Base-by-base conservation (phyloP, 192 early-diverging fungal genomes). In the Pecoramyces ruminantium region DNA sequence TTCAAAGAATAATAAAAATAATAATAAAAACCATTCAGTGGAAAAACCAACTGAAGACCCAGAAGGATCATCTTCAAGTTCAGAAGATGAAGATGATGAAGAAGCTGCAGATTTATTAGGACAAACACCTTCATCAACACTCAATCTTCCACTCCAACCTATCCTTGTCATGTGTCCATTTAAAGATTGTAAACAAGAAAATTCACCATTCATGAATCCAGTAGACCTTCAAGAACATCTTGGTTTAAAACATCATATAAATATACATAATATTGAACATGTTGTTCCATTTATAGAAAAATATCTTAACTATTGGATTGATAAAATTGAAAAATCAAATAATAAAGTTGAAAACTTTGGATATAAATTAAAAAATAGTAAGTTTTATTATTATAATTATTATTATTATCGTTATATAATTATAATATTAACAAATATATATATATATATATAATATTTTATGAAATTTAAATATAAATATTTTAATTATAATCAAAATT, bases 301-400 rank as follows among this genome's bases (percentile, higher is more conserved):
- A 29, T 96, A 96, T 84, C 82, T 96, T 28, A 86, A 87, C 40
- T 88, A 90, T 78, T 96, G 93, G 92, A 91, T 93, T 12, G 84
- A 87, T 40, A 84, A 85, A 77, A 81, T 93, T 14, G 82, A 81
- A 13, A 79, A 78, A 51, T 51, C 42, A 77, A 82, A 88, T 0
- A 83, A 30, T 29, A 40, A 80, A 0, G 81, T 30, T 40, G 79
- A 78, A 14, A 81, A 78, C 40, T 79, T 82, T 34, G 79, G 79
- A 38, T 83, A 80, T 77, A 77, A 77, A 81, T 39, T 81, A 27
- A 30, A 42, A 27, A 82, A 28, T 21, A 78, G 39, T 25, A 38
- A 17, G n/a, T 40, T 9, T 79, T 14, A n/a, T n/a, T n/a, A n/a
- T n/a, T n/a, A n/a, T n/a, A n/a, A n/a, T n/a, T n/a, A n/a, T n/a